A percentile compares a stretch with the other conserved stretches of the same genome.
These are phyloP conservation scores for Penicillium verhagenii DNA, from an alignment of 495 filamentous ascomycete genomes.

Conservation along the genomic window DNA sequence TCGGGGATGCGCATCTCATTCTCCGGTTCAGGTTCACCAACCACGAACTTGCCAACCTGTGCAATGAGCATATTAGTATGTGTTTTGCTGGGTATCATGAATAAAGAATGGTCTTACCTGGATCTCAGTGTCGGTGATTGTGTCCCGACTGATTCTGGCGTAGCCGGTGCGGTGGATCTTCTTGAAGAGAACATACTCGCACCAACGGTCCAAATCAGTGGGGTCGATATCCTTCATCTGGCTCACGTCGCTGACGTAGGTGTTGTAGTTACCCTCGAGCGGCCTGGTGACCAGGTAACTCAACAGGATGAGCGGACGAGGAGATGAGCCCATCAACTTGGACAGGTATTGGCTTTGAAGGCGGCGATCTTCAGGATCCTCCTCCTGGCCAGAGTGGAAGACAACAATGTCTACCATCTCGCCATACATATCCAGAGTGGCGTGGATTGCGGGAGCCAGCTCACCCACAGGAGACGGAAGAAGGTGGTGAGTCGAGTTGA, in stretches of 20 bases:
- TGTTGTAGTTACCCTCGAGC: conserved; percentile 93
- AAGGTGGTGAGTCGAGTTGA: conserved; percentile 95
- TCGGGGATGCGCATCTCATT: conserved; percentile 58
- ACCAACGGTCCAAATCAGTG: conserved; percentile 96
- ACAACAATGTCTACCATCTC: conserved; percentile 90
- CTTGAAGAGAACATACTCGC: conserved; percentile 98
- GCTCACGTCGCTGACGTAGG: conserved; percentile 80
- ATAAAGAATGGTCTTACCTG: conserved; percentile 58
- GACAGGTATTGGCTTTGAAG: conserved; percentile 86
- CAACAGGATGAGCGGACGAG: conserved; percentile 79
- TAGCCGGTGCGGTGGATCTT: conserved; percentile 83
- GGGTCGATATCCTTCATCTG: conserved; percentile 96
- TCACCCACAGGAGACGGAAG: conserved; percentile 92
- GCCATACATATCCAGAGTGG: conserved; percentile 90
- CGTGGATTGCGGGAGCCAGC: conserved; percentile 93
- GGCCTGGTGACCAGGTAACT: conserved; percentile 93
- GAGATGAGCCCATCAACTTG: conserved; percentile 79
- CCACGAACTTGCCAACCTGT: conserved; percentile 87
- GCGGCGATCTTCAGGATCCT: conserved; percentile 90
- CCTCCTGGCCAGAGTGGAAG: conserved; percentile 98
- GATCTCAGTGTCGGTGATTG: conserved; percentile 96
- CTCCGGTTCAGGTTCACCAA: conserved; percentile 67
- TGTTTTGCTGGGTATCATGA: not conserved
- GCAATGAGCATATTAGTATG: conserved; percentile 14
- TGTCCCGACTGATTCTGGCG: conserved; percentile 81